Evolutionary conservation across 257 asterid genomes (phyloP).

Genomic region (Solanum piurae): DNA sequence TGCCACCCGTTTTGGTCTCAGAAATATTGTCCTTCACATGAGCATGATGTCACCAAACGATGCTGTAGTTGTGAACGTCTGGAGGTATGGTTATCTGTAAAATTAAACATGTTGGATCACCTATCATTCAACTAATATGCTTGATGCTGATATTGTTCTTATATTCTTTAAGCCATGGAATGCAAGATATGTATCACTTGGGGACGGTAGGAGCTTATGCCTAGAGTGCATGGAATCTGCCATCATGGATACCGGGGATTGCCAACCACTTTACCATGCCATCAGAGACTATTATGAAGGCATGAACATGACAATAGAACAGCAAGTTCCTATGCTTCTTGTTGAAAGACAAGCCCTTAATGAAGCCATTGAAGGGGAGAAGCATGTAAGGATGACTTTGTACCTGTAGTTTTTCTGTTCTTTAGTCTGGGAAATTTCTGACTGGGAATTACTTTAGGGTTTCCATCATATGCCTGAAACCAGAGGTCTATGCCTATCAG

Average conservation of each 20-base stretch:
- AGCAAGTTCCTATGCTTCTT: constrained; percentile 94
- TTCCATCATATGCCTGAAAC: constrained; percentile 97
- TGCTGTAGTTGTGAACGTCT: constrained; percentile 98
- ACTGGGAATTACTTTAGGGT: constrained; percentile 34
- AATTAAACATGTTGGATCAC: not conserved
- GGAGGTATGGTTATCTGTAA: constrained; percentile 41
- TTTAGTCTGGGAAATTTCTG: not conserved
- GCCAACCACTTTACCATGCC: constrained; percentile 78
- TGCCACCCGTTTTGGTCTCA: constrained; percentile 97
- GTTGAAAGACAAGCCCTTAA: constrained; percentile 89
- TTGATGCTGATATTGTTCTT: not conserved
- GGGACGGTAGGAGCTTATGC: constrained; percentile 82
- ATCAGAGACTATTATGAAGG: constrained; percentile 95
- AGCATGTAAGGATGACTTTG: constrained; percentile 37
- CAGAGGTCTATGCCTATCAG: constrained; percentile 88
- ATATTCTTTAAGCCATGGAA: constrained; percentile 43
- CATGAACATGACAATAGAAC: constrained; percentile 84
- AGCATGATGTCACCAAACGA: constrained; percentile 67
- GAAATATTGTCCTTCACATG: constrained; percentile 91
- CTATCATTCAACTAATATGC: not conserved
- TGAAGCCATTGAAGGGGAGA: constrained; percentile 95
- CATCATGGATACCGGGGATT: constrained; percentile 88
- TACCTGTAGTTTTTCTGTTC: not conserved
- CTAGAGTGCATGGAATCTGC: constrained; percentile 94
- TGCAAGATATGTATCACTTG: constrained; percentile 53